Base-by-base conservation (phyloP, 345 rosid species). In the Euphorbia lathyris region DNA sequence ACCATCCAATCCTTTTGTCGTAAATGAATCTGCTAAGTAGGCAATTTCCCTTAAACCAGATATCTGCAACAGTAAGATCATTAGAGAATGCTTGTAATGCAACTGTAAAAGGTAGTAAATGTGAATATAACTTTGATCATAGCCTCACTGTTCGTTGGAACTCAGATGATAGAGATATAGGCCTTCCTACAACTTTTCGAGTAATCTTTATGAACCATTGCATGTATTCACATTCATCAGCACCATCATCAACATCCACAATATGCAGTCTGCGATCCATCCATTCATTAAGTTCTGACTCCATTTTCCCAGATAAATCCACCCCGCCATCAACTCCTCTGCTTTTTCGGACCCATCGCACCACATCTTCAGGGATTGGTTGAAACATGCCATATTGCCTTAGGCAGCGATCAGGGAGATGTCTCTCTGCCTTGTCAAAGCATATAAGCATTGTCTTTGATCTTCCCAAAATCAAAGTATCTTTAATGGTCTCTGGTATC, bases 241-340 rank as follows among this genome's bases (percentile, higher is more conserved):
- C 79, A 55, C 79, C 84, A 52, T 82, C 84, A 73, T 83, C 93
- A 77, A 90, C 82, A 50, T 83, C 86, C 47, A 88, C 89, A 67
- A 88, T 83, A 68, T 77, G 78, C 57, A 80, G 86, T 62, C 75
- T 77, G 30, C 96, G 93, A 68, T 87, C 85, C 29, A 77, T 73
- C 99, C 99, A 95, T 83, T 92, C 99, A 72, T 68, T 87, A 72
- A 92, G 91, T 83, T 92, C 97, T 3, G 84, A 50, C 72, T 90
- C 97, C 99, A 91, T 95, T 83, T 95, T 95, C 26, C 78, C 88
- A 20, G 97, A 86, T 76, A 95, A 83, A 85, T 95, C 96, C 7
- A 95, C 88, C 63, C 99, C 99, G 66, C 99, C 97, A 77, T 92
- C 99, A 66, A 91, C 99, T 67, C 99, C 99, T 42, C 97, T 86